Evolutionary conservation across 2,329 filamentous ascomycete genomes (phyloP).

Genomic region (Verticillium nonalfalfae): DNA sequence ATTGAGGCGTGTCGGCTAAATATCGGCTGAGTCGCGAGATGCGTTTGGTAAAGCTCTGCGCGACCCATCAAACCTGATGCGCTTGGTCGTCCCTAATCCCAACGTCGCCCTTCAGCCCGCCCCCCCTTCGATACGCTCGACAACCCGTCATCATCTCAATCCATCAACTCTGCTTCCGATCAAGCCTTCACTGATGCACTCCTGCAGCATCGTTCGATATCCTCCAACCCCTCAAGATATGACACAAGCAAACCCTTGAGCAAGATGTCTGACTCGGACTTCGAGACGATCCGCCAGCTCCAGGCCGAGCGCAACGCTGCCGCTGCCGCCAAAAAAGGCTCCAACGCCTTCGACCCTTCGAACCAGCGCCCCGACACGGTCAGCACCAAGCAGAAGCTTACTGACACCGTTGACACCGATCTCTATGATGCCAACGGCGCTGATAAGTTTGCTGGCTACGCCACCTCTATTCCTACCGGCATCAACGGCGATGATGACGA

Average conservation of each 20-base stretch:
- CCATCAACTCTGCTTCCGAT: not conserved
- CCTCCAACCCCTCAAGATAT: conserved; percentile 17
- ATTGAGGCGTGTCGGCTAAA: conserved; percentile 21
- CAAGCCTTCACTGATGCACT: conserved; percentile 11
- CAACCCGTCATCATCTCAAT: conserved; percentile 13
- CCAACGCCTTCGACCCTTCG: conserved; percentile 70
- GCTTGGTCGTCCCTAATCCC: not conserved
- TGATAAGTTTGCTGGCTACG: conserved; percentile 85
- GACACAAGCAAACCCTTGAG: conserved; percentile 27
- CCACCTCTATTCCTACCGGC: conserved; percentile 76
- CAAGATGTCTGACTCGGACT: conserved; percentile 72
- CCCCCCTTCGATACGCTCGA: conserved; percentile 26
- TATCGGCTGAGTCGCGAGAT: conserved; percentile 21
- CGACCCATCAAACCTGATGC: conserved; percentile 11
- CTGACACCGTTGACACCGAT: conserved; percentile 79
- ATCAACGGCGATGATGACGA: conserved; percentile 77
- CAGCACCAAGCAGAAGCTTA: conserved; percentile 86
- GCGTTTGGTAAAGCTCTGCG: conserved; percentile 22
- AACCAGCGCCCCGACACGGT: conserved; percentile 72
- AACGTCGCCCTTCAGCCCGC: not conserved
- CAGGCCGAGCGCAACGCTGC: conserved; percentile 88
- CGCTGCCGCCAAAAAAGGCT: conserved; percentile 72
- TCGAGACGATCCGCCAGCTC: conserved; percentile 79
- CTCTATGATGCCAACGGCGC: conserved; percentile 74
- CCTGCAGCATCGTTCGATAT: conserved; percentile 10